Evolutionary conservation across 75 land plant genomes (phyloP), one percentile per base, ranked within the genome.

Genomic region (Pinus taeda): DNA sequence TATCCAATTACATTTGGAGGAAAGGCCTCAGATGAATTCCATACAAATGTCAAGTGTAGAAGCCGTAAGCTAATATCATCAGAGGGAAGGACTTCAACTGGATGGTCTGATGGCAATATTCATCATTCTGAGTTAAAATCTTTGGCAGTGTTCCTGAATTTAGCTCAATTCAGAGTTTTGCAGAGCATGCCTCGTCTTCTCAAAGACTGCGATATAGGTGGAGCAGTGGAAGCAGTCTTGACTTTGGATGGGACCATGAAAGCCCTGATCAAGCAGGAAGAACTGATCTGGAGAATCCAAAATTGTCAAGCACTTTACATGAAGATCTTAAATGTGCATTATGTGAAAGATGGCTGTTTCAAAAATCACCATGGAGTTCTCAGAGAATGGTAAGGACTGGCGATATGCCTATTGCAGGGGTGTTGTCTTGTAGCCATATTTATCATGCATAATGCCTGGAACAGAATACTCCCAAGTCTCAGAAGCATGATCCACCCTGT

Each of bases 401-500:
- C 15, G 98, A 95, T 70, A 88, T 89, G 90, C 96, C 95, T 49
- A 81, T 90, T 57, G 79, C 90, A 22, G 91, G 95, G 22, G 91
- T 95, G 55, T 87, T 95, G 69, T 83, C 86, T 3, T 92, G 94
- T 73, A 73, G 88, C 45, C 92, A 92, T 82, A 86, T 82, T 26
- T 92, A 84, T 74, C 94, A 92, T 75, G 89, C 90, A 29, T 90
- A 92, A 39, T 92, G 94, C 78, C 80, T 95, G 78, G 98, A 95
- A 53, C 93, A 87, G 57, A 79, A 74, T 26, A 91, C 93, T 21
- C 90, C 93, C 36, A 90, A 87, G 62, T 55, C 85, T 12, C 79
- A 82, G 36, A 88, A 66, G 57, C 89, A 81, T 76, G 98, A 95
- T 74, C 98, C 98, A 37, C 84, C 93, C 11, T 95, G 98, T 63